phyloP scores from a whole-genome alignment of 352 stramenopile species.

The Albugo candida region DNA sequence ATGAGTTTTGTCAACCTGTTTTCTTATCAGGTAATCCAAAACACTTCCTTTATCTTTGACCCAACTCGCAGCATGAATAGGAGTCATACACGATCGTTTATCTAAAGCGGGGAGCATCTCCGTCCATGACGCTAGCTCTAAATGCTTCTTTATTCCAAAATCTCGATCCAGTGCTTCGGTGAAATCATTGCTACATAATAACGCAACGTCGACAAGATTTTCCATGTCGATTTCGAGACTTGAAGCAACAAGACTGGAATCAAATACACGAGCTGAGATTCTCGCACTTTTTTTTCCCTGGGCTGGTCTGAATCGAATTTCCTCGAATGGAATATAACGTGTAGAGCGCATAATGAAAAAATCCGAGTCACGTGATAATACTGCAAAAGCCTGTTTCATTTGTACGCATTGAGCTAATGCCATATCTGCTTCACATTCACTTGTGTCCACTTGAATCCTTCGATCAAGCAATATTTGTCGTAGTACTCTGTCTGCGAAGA shows the following conservation, averaged over 20 bases:
- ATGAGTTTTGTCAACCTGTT: constrained; percentile 16
- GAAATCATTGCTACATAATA: constrained; percentile 80
- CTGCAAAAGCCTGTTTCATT: constrained; percentile 24
- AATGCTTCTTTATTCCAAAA: constrained; percentile 22
- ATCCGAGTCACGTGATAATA: constrained; percentile 74
- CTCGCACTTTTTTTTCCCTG: constrained; percentile 9
- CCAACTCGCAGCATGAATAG: constrained; percentile 20
- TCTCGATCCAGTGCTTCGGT: constrained; percentile 45
- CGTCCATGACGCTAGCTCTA: constrained; percentile 16
- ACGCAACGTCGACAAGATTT: constrained; percentile 64
- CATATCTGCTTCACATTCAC: constrained; percentile 53
- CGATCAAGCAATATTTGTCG: constrained; percentile 31
- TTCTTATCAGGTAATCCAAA: constrained; percentile 34
- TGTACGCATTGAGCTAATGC: constrained; percentile 46
- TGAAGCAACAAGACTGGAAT: constrained; percentile 30
- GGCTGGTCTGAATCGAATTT: constrained; percentile 1
- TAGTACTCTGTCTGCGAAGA: constrained; percentile 54
- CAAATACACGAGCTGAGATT: constrained; percentile 58
- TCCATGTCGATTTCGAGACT: constrained; percentile 33
- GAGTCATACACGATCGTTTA: too few species aligned
- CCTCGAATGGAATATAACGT: constrained; percentile 63
- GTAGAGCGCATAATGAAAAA: constrained; percentile 72
- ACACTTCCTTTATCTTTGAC: constrained; percentile 12
- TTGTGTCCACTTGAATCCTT: constrained; percentile 24
- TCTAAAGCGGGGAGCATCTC: too few species aligned